These are phyloP conservation scores for Alternaria incomplexa DNA, from an alignment of 2,329 filamentous ascomycete species.

Conservation along the genomic window DNA sequence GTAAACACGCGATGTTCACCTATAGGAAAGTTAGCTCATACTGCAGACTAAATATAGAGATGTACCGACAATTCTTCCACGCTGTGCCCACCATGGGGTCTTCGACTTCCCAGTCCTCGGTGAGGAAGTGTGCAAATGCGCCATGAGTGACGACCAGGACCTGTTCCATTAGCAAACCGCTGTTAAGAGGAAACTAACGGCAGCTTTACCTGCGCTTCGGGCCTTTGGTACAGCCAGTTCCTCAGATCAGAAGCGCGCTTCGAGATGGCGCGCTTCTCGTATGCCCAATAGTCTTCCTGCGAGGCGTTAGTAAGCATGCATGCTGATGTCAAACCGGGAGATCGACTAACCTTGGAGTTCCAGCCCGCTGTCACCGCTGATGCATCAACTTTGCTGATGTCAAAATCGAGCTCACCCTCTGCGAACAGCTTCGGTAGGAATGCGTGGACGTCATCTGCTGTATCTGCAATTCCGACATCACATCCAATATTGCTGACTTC, in stretches of 20 bases:
- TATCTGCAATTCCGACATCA: constrained; percentile 67
- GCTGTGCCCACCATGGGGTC: constrained; percentile 40
- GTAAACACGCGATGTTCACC: constrained; percentile 41
- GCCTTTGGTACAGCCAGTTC: constrained; percentile 34
- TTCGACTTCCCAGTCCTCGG: constrained; percentile 70
- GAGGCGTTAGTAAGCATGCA: constrained; percentile 9
- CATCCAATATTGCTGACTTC: constrained; percentile 78
- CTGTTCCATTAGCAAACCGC: constrained; percentile 52
- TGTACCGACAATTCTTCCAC: constrained; percentile 39
- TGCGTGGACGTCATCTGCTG: constrained; percentile 55
- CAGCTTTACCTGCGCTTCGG: constrained; percentile 32
- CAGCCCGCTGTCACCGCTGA: constrained; percentile 68
- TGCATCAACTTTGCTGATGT: constrained; percentile 62
- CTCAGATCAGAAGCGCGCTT: constrained; percentile 38
- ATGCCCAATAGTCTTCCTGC: constrained; percentile 42
- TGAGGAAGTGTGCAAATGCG: constrained; percentile 83
- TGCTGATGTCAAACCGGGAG: neutral
- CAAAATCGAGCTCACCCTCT: constrained; percentile 66
- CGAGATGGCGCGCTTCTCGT: constrained; percentile 34
- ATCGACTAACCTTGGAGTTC: constrained; percentile 66
- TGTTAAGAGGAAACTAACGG: neutral
- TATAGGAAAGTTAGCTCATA: neutral
- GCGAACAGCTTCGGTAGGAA: constrained; percentile 40
- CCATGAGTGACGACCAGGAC: constrained; percentile 83
- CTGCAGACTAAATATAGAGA: neutral